These are phyloP conservation scores for Irpex sp. DNA, from an alignment of 1,284 basidiomycete species.

Conservation along the genomic window DNA sequence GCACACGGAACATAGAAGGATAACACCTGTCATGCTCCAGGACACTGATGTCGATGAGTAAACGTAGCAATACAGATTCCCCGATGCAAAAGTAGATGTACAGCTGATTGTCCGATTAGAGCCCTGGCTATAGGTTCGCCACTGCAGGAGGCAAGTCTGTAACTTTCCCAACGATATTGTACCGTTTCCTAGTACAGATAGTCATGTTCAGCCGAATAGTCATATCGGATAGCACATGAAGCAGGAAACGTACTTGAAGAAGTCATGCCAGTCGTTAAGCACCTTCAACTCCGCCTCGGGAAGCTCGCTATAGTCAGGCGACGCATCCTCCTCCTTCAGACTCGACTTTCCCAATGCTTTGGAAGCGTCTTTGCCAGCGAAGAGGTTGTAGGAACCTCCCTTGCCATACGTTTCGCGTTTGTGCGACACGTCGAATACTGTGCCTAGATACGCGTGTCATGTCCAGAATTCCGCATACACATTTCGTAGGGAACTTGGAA, in stretches of 20 bases:
- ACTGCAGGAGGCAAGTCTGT: slow-evolving; percentile 37
- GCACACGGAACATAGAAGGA: not conserved
- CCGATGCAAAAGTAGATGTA: not conserved
- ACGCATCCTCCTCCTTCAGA: slow-evolving; percentile 82
- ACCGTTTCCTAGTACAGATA: slow-evolving; percentile 55
- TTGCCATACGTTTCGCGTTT: slow-evolving; percentile 81
- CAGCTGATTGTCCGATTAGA: not conserved
- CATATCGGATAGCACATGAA: not conserved
- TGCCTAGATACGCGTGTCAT: slow-evolving; percentile 39
- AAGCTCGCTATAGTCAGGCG: slow-evolving; percentile 81
- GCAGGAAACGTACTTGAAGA: slow-evolving; percentile 53
- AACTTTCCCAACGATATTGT: slow-evolving; percentile 76
- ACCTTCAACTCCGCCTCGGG: slow-evolving; percentile 76
- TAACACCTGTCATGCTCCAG: not conserved
- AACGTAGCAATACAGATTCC: not conserved
- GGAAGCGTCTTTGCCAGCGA: slow-evolving; percentile 89
- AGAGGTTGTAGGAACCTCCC: slow-evolving; percentile 65
- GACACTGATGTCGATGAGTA: not conserved
- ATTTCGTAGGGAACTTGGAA: slow-evolving; percentile 12
- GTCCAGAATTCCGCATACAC: not conserved
- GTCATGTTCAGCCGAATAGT: not conserved
- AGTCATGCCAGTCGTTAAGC: slow-evolving; percentile 86
- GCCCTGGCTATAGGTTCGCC: slow-evolving; percentile 17
- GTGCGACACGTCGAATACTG: slow-evolving; percentile 78
- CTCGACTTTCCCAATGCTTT: slow-evolving; percentile 82